Conservation (phyloP, 371 early-diverging fungal species). For the Mucor plumbeus region DNA sequence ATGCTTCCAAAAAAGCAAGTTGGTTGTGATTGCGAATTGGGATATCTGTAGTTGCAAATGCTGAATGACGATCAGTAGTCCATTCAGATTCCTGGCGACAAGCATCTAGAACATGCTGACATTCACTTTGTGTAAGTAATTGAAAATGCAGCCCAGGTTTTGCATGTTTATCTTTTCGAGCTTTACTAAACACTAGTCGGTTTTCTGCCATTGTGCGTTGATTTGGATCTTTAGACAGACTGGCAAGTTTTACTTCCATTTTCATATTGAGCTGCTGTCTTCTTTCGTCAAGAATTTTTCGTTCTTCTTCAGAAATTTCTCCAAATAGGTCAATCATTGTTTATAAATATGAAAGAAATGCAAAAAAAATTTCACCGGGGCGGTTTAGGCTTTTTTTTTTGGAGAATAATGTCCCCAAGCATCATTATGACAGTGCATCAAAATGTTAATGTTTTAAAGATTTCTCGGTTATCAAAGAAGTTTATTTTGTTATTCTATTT, state of each 20-base stretch:
- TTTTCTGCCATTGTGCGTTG: slow-evolving; percentile 42
- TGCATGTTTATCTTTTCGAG: slow-evolving; percentile 12
- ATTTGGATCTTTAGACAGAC: slow-evolving; percentile 28
- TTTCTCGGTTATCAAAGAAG: too few relatives aligned
- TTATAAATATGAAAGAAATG: not conserved
- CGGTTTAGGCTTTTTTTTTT: not conserved
- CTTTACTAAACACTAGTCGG: slow-evolving; percentile 22
- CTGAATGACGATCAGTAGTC: slow-evolving; percentile 57
- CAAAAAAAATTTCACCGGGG: not conserved
- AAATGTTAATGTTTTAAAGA: too few relatives aligned
- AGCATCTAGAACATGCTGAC: slow-evolving; percentile 35
- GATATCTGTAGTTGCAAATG: slow-evolving; percentile 62
- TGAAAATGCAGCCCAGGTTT: slow-evolving; percentile 31
- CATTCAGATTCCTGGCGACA: slow-evolving; percentile 36
- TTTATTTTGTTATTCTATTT: too few relatives aligned
- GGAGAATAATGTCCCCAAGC: too few relatives aligned
- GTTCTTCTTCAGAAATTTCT: slow-evolving; percentile 42
- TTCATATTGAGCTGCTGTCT: not conserved
- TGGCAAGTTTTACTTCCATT: not conserved
- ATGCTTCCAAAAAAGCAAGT: slow-evolving; percentile 16
- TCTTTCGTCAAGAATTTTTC: slow-evolving; percentile 13
- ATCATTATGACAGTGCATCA: too few relatives aligned
- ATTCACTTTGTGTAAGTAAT: slow-evolving; percentile 36
- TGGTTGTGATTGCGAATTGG: slow-evolving; percentile 36
- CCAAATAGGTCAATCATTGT: slow-evolving; percentile 42